Percentiles rank a stretch among this genome's conserved stretches.
phyloP scores from a whole-genome alignment of 2,329 filamentous ascomycete species.

The Lachnellula hyalina region DNA sequence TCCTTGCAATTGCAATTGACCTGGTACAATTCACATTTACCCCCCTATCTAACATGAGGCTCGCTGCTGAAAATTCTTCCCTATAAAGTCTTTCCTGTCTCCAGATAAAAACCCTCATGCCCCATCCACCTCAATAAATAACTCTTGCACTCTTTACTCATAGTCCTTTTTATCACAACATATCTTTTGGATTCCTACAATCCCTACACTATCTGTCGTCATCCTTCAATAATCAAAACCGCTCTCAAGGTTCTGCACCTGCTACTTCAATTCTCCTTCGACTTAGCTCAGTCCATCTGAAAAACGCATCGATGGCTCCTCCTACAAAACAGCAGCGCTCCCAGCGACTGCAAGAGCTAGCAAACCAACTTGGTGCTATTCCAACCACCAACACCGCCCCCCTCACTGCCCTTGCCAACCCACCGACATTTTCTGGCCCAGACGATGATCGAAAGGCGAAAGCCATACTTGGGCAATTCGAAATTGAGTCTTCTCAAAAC shows the following conservation, averaged over 20 bases:
- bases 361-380: constrained; percentile 5
- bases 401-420: constrained; percentile 3
- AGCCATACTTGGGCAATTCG: constrained; percentile 13
- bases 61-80: too few relatives aligned
- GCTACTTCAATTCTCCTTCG: background rate
- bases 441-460: constrained; percentile 17
- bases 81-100: too few relatives aligned
- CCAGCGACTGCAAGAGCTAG: constrained; percentile 9
- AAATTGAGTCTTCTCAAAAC: constrained; percentile 5
- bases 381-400: background rate
- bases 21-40: too few relatives aligned
- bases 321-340: background rate
- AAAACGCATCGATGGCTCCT: background rate
- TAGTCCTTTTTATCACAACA: too few relatives aligned
- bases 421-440: constrained; percentile 4
- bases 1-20: too few relatives aligned
- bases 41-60: too few relatives aligned
- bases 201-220: too few relatives aligned
- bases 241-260: background rate
- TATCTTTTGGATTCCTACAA: too few relatives aligned
- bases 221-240: too few relatives aligned
- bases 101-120: too few relatives aligned
- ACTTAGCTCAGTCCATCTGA: background rate
- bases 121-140: too few relatives aligned
- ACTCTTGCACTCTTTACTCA: too few relatives aligned